Percentiles rank a stretch among this genome's conserved stretches.
These are phyloP conservation scores for Aureobasidium sp. DNA, from an alignment of 2,329 filamentous ascomycete species.

Conservation along the genomic window DNA sequence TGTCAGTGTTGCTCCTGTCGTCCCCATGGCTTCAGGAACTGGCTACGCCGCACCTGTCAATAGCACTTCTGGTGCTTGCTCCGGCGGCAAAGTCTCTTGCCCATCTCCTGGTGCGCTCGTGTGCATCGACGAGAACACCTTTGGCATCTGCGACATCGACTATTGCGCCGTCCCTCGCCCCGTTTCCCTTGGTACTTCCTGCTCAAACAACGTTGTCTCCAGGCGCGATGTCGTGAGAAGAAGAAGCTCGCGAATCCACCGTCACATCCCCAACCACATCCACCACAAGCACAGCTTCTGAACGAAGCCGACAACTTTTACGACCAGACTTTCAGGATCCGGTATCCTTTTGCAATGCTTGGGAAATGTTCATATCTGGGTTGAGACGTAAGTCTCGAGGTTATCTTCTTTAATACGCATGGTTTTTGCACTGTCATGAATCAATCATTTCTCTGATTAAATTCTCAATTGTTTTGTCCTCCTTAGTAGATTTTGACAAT, in stretches of 20 bases:
- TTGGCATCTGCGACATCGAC: constrained; percentile 37
- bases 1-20: constrained; percentile 4
- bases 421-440: background rate
- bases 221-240: constrained; percentile 17
- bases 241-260: constrained; percentile 17
- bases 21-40: constrained; percentile 11
- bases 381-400: constrained; percentile 6
- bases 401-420: background rate
- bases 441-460: background rate
- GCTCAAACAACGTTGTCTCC: constrained; percentile 29
- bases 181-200: constrained; percentile 35
- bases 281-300: constrained; percentile 7
- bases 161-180: constrained; percentile 33
- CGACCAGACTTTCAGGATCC: background rate
- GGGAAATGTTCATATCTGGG: background rate
- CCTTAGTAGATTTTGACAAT: background rate
- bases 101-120: constrained; percentile 33
- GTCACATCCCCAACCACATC: constrained; percentile 13
- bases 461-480: background rate
- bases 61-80: constrained; percentile 17
- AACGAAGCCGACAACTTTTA: background rate
- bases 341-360: constrained; percentile 1
- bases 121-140: constrained; percentile 35
- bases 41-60: constrained; percentile 10
- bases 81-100: constrained; percentile 28